Conservation (phyloP, 1,284 basidiomycete genomes). For the Mycosarcoma mackinlayi region DNA sequence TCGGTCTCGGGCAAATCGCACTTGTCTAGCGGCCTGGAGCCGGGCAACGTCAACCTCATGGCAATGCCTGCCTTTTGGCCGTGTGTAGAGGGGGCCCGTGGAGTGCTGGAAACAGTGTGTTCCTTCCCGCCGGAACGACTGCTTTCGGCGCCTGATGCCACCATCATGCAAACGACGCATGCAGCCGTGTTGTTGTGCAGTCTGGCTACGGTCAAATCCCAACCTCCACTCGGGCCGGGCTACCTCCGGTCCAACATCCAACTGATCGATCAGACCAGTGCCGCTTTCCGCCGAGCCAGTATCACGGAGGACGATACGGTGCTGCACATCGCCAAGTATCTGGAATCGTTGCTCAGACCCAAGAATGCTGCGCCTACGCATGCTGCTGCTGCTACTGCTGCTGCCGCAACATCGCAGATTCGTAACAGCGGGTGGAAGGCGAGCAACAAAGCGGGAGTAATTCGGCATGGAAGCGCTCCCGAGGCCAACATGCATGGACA, state of each 20-base stretch:
- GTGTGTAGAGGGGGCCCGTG: conserved; percentile 43
- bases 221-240: conserved; percentile 40
- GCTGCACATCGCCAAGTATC: conserved; percentile 40
- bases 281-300: conserved; percentile 39
- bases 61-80: conserved; percentile 52
- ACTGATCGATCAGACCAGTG: conserved; percentile 41
- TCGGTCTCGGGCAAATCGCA: conserved; percentile 37
- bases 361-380: conserved; percentile 28
- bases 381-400: conserved; percentile 1
- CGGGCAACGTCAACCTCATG: conserved; percentile 46
- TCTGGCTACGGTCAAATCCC: conserved; percentile 38
- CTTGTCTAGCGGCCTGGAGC: conserved; percentile 26
- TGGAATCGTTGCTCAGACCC: conserved; percentile 42
- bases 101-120: conserved; percentile 38
- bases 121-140: conserved; percentile 31
- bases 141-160: conserved; percentile 40
- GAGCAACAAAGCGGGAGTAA: background rate
- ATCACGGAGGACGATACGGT: conserved; percentile 46
- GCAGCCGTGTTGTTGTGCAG: conserved; percentile 48
- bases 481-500: background rate
- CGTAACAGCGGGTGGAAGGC: background rate
- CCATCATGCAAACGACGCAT: conserved; percentile 40
- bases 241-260: conserved; percentile 45
- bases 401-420: background rate
- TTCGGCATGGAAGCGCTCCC: background rate